A percentile compares a stretch with the other conserved stretches of the same genome.
Conservation (phyloP, 176 grass and related monocot species). For the Zoysia pacifica region DNA sequence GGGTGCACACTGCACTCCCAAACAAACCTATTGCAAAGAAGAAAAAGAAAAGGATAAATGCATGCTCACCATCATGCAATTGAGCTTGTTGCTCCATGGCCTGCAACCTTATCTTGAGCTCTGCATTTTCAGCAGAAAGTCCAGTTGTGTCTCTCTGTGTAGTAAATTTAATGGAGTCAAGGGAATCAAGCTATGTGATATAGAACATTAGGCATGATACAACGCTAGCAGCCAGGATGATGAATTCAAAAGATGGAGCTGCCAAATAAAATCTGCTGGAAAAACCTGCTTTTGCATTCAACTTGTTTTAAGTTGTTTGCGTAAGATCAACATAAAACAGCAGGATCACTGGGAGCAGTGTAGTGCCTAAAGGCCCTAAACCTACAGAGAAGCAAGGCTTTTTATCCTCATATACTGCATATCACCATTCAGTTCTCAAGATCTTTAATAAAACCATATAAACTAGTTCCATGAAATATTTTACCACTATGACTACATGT, state of each 20-base stretch:
- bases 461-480: not conserved
- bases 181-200: conserved; percentile 32
- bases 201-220: conserved; percentile 7
- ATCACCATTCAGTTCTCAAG: conserved; percentile 32
- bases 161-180: conserved; percentile 39
- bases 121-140: conserved; percentile 68
- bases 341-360: not conserved
- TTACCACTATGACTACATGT: not conserved
- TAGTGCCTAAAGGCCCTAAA: not conserved
- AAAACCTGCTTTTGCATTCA: not conserved
- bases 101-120: conserved; percentile 86
- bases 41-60: conserved; percentile 20
- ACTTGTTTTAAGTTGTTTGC: not conserved
- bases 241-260: not conserved
- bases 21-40: not conserved
- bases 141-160: conserved; percentile 80
- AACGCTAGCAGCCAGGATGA: not conserved
- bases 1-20: not conserved
- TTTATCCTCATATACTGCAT: not conserved
- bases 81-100: conserved; percentile 92
- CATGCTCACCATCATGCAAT: conserved; percentile 64
- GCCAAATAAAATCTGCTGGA: not conserved
- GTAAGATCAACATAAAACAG: not conserved
- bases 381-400: not conserved
- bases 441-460: conserved; percentile 26